phyloP scores from a whole-genome alignment of 2,329 filamentous ascomycete genomes.

The Exophiala alcalophila region DNA sequence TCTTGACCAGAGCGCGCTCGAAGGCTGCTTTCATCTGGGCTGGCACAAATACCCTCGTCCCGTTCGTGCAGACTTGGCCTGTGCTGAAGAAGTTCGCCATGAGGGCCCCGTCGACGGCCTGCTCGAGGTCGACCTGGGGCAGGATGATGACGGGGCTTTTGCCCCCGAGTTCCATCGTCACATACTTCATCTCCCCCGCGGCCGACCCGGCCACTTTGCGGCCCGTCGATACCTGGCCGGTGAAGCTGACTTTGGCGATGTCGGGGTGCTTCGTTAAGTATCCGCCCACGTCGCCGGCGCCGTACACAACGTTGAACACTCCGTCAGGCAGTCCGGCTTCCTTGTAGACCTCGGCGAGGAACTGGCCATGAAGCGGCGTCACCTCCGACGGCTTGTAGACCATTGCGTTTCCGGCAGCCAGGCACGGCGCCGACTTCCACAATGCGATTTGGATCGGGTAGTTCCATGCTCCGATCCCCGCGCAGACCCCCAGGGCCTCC shows the following conservation, averaged over 20 bases:
- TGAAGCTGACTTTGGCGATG: conserved; percentile 86
- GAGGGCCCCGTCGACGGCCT: conserved; percentile 85
- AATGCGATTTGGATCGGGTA: conserved; percentile 88
- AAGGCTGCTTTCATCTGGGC: conserved; percentile 62
- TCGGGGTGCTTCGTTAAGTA: conserved; percentile 68
- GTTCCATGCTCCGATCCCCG: conserved; percentile 86
- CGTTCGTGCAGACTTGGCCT: conserved; percentile 90
- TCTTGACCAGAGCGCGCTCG: conserved; percentile 65
- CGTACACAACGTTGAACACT: conserved; percentile 84
- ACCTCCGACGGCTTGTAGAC: conserved; percentile 88
- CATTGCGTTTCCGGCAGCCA: conserved; percentile 85
- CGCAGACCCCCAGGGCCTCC: conserved; percentile 77
- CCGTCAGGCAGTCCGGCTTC: conserved; percentile 77
- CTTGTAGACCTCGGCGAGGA: conserved; percentile 70
- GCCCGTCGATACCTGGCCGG: conserved; percentile 79
- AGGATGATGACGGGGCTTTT: conserved; percentile 80
- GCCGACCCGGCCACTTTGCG: conserved; percentile 75
- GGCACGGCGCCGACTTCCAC: conserved; percentile 83
- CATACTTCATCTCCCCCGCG: conserved; percentile 77
- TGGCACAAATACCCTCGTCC: conserved; percentile 81
- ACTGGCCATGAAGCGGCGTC: conserved; percentile 76
- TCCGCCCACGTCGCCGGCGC: conserved; percentile 72
- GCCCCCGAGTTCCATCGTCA: conserved; percentile 88
- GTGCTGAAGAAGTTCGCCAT: conserved; percentile 92
- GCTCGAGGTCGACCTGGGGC: conserved; percentile 72